Base-by-base conservation (phyloP, 176 grass and related monocot genomes). In the Rhipidocladum racemiflorum region DNA sequence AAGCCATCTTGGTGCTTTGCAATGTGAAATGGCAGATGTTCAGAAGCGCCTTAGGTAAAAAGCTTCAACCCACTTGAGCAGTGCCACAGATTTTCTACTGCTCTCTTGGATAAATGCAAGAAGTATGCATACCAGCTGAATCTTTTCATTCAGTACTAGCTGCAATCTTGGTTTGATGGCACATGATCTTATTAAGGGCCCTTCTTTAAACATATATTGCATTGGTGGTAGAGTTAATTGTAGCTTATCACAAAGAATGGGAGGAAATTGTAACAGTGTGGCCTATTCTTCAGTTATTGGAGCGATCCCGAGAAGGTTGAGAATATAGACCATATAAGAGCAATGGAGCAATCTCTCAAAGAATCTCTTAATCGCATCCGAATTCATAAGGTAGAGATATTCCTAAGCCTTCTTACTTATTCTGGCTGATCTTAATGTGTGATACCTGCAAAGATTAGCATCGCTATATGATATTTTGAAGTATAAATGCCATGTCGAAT, bases 331-430 rank as follows among this genome's bases (percentile, higher is more conserved):
- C 84, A 91, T 61, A 94, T 94, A 61, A 85, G 84, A 86, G 89
- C 77, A 50, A 91, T 94, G 92, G 92, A 94, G 72, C 89, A 91
- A 85, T 91, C 92, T 72, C 89, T 94, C 21, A 87, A 80, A 36
- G 87, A 91, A 80, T 91, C 87, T 72, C 81, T 94, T 68, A 71
- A 74, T 74, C 87, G 54, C 24, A 89, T 94, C 44, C 87, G 59
- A 8, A 68, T 67, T 20, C 81, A 94, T 65, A 94, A 94, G 87
- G 89, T 94, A 89, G 4, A 54, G 20, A 35, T 30, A 29, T 57
- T 9, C 28, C 0, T 45, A 65, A 43, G 30, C 35, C 75, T 78
- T 70, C 17, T 64, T 4, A 55, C 29, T 81, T 35, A 76, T 46
- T 78, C 59, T 9, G 13, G 15, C 36, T 35, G 18, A 46, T 82